These are phyloP conservation scores for Aristolochia fimbriata DNA, from an alignment of 164 flowering plant genomes.

Conservation along the genomic window DNA sequence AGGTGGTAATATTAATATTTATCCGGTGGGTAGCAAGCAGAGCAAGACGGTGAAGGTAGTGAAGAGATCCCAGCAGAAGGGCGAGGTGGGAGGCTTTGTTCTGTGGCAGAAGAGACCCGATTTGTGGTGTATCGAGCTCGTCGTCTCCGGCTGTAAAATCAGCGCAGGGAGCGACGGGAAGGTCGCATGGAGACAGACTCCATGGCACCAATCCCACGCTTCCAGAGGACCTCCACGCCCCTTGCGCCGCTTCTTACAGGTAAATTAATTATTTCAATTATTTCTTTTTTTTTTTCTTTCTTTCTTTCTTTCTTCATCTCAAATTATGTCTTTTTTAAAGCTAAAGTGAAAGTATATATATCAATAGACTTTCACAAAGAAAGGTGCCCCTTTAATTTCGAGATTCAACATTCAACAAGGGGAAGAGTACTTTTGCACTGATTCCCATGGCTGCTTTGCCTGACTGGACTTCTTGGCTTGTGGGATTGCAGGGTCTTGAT, in stretches of 20 bases:
- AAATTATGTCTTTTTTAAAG: constrained; percentile 25
- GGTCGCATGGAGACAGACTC: constrained; percentile 10
- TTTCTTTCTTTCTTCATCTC: constrained; percentile 2
- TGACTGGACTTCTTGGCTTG: not conserved
- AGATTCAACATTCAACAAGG: not conserved
- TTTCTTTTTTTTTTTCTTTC: not conserved
- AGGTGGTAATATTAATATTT: constrained; percentile 2
- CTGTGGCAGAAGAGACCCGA: constrained; percentile 11
- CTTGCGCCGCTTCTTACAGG: constrained; percentile 8
- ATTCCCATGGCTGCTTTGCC: not conserved
- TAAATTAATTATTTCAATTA: not conserved
- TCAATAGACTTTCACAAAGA: constrained; percentile 43
- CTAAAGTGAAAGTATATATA: constrained; percentile 44
- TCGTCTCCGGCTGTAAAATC: constrained; percentile 7
- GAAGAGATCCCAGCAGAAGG: not conserved
- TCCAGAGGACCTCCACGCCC: constrained; percentile 8
- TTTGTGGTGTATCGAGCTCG: constrained; percentile 10
- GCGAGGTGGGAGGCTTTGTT: constrained; percentile 7
- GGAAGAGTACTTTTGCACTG: constrained; percentile 1
- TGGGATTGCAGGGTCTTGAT: constrained; percentile 57
- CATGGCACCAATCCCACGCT: constrained; percentile 10
- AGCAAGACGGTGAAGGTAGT: constrained; percentile 2
- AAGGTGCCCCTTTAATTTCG: constrained; percentile 36
- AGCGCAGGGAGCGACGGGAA: constrained; percentile 11
- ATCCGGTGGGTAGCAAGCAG: too few species aligned